Evolutionary conservation across 768 basidiomycete species (phyloP).

Genomic region (Lentinula lateritia): DNA sequence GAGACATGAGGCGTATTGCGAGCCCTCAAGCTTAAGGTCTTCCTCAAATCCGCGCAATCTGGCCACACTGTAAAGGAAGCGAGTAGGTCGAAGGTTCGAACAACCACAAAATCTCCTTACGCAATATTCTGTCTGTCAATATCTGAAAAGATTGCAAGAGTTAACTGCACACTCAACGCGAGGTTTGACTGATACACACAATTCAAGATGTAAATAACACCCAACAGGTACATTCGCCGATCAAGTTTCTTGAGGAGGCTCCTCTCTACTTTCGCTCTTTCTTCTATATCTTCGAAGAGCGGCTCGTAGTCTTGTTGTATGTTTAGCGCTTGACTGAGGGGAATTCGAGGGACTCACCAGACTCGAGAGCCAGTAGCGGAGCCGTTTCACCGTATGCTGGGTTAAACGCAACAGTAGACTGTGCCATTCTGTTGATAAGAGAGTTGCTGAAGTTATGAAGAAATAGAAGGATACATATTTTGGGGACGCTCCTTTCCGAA

Average conservation of each 20-base stretch:
- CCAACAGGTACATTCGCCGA: conserved; percentile 39
- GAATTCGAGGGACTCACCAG: not conserved
- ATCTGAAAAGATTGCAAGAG: conserved; percentile 23
- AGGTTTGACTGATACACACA: conserved; percentile 36
- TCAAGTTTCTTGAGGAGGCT: conserved; percentile 44
- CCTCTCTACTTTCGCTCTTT: not conserved
- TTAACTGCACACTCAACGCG: not conserved
- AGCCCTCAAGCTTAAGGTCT: conserved; percentile 56
- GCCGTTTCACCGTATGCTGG: not conserved
- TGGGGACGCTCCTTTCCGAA: not conserved
- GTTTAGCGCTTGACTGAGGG: not conserved
- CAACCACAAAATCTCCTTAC: conserved; percentile 26
- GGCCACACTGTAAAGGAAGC: conserved; percentile 47
- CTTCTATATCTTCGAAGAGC: not conserved
- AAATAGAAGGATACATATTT: not conserved
- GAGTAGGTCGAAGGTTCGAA: not conserved
- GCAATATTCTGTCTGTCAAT: conserved; percentile 70
- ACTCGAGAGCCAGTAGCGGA: not conserved
- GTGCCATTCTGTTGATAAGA: not conserved
- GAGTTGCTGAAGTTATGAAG: not conserved
- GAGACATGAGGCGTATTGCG: conserved; percentile 63
- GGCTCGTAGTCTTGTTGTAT: not conserved
- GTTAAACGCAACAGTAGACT: not conserved
- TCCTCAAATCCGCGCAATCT: conserved; percentile 66
- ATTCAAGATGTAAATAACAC: conserved; percentile 42